Evolutionary conservation across 2,329 filamentous ascomycete genomes (phyloP).

Genomic region (Colletotrichum echinochloae): DNA sequence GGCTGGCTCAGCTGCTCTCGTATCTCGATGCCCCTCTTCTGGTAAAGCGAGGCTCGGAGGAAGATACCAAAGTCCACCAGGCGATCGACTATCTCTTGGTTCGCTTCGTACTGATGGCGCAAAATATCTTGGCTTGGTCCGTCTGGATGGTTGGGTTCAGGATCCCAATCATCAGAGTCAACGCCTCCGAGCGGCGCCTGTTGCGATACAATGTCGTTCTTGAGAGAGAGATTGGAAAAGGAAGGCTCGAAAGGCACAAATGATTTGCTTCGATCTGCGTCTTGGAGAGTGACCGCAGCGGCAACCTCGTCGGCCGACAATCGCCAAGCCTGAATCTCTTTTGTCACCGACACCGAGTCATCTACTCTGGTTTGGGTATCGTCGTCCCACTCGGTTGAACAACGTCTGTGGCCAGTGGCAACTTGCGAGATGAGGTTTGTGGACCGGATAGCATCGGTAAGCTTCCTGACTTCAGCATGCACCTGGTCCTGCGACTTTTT

Average conservation of each 20-base stretch:
- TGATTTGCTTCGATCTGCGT: slow-evolving; percentile 21
- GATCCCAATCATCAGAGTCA: slow-evolving; percentile 43
- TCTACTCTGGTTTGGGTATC: slow-evolving; percentile 31
- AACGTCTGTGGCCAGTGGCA: neutral
- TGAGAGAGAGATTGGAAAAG: slow-evolving; percentile 1
- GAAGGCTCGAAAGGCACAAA: slow-evolving; percentile 13
- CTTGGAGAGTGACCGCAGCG: slow-evolving; percentile 43
- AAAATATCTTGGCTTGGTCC: slow-evolving; percentile 43
- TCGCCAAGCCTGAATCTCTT: slow-evolving; percentile 45
- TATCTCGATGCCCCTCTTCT: slow-evolving; percentile 44
- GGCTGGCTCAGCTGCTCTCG: slow-evolving; percentile 42
- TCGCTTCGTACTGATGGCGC: slow-evolving; percentile 42
- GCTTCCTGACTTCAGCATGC: slow-evolving; percentile 44
- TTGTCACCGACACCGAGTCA: slow-evolving; percentile 35
- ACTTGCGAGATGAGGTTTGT: slow-evolving; percentile 38
- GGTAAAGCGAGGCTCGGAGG: slow-evolving; percentile 43
- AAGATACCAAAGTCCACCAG: slow-evolving; percentile 44
- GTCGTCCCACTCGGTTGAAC: slow-evolving; percentile 34
- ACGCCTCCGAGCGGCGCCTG: neutral
- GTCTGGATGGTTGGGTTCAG: slow-evolving; percentile 43
- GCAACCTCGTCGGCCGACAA: slow-evolving; percentile 46
- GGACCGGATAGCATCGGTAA: slow-evolving; percentile 44
- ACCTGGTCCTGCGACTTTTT: slow-evolving; percentile 46
- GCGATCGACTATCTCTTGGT: slow-evolving; percentile 44
- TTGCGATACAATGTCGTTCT: neutral